These are phyloP conservation scores for Stylonectria norvegica DNA, from an alignment of 2,329 filamentous ascomycete genomes.

Conservation along the genomic window DNA sequence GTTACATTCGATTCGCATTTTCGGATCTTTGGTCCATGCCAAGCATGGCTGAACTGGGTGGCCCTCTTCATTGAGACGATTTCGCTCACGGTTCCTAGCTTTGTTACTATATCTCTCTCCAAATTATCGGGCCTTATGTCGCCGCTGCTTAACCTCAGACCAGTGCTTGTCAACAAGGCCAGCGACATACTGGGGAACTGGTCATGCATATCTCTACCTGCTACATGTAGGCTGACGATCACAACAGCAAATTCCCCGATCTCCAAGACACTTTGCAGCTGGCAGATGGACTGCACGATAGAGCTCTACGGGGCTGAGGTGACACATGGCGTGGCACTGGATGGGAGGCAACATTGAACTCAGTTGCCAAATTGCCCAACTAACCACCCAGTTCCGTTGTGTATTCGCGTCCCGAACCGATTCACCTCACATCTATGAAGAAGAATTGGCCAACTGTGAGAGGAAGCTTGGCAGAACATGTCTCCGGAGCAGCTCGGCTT, in stretches of 20 bases:
- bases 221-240: slow-evolving; percentile 1
- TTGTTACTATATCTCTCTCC: too few species aligned
- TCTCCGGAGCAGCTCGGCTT: slow-evolving; percentile 10
- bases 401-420: too few species aligned
- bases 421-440: too few species aligned
- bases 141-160: not conserved
- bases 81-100: too few species aligned
- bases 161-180: not conserved
- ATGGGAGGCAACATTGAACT: too few species aligned
- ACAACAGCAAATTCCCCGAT: slow-evolving; percentile 18
- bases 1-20: slow-evolving; percentile 18
- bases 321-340: slow-evolving; percentile 23
- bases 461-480: slow-evolving; percentile 19
- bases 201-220: not conserved
- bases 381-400: too few species aligned
- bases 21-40: too few species aligned
- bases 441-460: slow-evolving; percentile 21
- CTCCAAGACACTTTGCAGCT: slow-evolving; percentile 12
- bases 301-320: slow-evolving; percentile 21
- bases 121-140: too few species aligned
- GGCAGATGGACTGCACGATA: slow-evolving; percentile 8
- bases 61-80: too few species aligned
- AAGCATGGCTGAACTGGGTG: too few species aligned
- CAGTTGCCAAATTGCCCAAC: too few species aligned
- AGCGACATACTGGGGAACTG: not conserved